phyloP scores from a whole-genome alignment of 2,329 filamentous ascomycete genomes.

The Coleophoma eucalyptorum region DNA sequence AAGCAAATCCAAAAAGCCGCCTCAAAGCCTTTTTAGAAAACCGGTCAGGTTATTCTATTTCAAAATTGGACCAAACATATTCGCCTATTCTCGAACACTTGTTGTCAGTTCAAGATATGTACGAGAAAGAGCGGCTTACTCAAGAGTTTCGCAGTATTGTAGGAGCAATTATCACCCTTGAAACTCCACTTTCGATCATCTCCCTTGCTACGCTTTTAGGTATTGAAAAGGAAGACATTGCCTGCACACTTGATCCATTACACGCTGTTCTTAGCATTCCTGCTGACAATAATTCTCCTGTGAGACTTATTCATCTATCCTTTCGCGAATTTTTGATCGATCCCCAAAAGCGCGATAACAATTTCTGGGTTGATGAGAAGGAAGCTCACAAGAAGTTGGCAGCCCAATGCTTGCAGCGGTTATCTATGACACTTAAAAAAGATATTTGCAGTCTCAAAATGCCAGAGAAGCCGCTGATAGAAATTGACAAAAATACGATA shows the following conservation, averaged over 20 bases:
- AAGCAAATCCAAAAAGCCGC: too few species aligned
- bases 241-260: not conserved
- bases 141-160: too few species aligned
- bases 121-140: too few species aligned
- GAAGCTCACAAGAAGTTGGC: conserved; percentile 27
- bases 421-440: conserved; percentile 28
- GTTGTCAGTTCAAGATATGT: too few species aligned
- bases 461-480: conserved; percentile 19
- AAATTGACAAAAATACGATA: conserved; percentile 19
- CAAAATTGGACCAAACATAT: not conserved
- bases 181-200: not conserved
- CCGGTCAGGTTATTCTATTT: not conserved
- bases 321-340: conserved; percentile 15
- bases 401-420: conserved; percentile 29
- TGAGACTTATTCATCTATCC: not conserved
- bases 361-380: conserved; percentile 34
- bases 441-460: conserved; percentile 30
- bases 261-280: not conserved
- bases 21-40: not conserved
- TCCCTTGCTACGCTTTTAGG: not conserved
- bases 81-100: too few species aligned
- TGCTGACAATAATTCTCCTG: not conserved
- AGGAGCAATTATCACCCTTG: too few species aligned
- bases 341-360: conserved; percentile 17
- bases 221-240: not conserved